phyloP scores from a whole-genome alignment of 129 eudicot genomes.

The Glebionis coronaria region DNA sequence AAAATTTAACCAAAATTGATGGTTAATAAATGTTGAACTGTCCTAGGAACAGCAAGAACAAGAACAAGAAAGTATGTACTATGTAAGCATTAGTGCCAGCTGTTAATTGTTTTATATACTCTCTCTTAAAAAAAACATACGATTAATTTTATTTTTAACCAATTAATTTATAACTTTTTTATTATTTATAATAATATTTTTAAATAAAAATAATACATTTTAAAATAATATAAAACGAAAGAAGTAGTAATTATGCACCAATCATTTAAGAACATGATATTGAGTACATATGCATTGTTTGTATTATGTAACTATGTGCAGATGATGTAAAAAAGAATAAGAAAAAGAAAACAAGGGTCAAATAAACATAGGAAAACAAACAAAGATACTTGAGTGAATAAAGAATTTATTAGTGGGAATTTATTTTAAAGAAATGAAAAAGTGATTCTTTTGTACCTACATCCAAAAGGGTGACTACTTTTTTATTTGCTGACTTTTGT shows the following conservation, averaged over 20 bases:
- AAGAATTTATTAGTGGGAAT: constrained; percentile 19
- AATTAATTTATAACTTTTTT: too few species aligned
- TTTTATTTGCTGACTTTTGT: constrained; percentile 23
- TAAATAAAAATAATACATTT: too few species aligned
- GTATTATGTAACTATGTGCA: constrained; percentile 1
- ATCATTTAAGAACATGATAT: constrained; percentile 20
- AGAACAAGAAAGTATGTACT: constrained; percentile 18
- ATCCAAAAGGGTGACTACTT: constrained; percentile 15
- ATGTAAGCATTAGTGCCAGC: constrained; percentile 23
- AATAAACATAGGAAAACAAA: constrained; percentile 28
- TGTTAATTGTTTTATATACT: too few species aligned
- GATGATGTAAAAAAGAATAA: background rate
- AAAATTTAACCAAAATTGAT: background rate
- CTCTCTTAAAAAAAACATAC: too few species aligned
- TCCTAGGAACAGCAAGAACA: constrained; percentile 25
- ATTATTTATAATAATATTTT: too few species aligned
- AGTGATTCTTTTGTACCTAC: constrained; percentile 20
- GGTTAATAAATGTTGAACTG: constrained; percentile 23
- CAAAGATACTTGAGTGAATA: constrained; percentile 20
- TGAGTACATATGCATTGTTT: constrained; percentile 8
- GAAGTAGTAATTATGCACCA: constrained; percentile 21
- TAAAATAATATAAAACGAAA: too few species aligned
- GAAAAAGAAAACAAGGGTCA: constrained; percentile 19
- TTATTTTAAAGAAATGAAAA: constrained; percentile 6
- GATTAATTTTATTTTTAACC: too few species aligned